Evolutionary conservation across 2,329 filamentous ascomycete species (phyloP).

Genomic region (Pyricularia sp.): DNA sequence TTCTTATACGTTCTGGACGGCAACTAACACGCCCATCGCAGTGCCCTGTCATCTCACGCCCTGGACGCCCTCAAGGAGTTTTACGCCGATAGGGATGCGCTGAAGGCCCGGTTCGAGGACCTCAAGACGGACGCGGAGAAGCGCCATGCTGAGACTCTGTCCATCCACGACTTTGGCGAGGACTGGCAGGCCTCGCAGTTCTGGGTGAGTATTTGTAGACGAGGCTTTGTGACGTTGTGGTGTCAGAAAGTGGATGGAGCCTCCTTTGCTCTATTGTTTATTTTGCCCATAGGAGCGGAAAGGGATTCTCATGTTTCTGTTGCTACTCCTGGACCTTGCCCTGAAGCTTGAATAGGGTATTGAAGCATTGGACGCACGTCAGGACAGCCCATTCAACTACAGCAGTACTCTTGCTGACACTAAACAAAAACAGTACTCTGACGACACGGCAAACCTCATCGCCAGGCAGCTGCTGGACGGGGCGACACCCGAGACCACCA

Average conservation of each 20-base stretch:
- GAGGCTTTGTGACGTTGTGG: neutral
- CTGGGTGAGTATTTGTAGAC: constrained; percentile 46
- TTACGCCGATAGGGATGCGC: constrained; percentile 61
- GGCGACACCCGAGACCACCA: constrained; percentile 43
- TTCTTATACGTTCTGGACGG: neutral
- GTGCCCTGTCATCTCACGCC: constrained; percentile 55
- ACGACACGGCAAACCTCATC: constrained; percentile 56
- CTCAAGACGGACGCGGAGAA: constrained; percentile 51
- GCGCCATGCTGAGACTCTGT: constrained; percentile 20
- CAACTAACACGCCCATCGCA: constrained; percentile 17
- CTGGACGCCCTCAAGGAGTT: constrained; percentile 65
- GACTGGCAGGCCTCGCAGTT: constrained; percentile 82
- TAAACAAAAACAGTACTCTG: constrained; percentile 47
- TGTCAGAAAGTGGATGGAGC: neutral
- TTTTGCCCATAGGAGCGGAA: neutral
- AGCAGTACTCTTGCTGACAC: neutral
- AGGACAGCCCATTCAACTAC: neutral
- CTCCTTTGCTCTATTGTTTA: neutral
- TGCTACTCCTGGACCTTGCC: neutral
- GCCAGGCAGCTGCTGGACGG: constrained; percentile 58
- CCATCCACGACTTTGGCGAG: constrained; percentile 66
- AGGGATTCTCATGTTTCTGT: neutral
- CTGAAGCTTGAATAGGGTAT: neutral
- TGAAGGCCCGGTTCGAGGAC: constrained; percentile 57
- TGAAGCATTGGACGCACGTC: neutral